Conservation (phyloP, 352 stramenopile species). For the Phytopythium chamaehyphon region DNA sequence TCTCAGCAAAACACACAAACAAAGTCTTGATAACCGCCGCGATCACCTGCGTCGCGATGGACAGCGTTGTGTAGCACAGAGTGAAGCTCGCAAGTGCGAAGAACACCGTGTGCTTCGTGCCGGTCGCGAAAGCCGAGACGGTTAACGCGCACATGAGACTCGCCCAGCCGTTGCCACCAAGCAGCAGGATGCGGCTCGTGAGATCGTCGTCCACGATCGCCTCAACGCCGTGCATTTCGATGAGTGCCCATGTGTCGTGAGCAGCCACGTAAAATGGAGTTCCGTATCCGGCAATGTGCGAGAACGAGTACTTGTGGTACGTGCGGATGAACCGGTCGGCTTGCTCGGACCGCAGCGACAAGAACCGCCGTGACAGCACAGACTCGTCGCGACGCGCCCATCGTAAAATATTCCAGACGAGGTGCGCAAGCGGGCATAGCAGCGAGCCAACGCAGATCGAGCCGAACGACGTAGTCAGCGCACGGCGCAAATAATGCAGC, state of each 20-base stretch:
- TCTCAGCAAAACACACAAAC: conserved; percentile 86
- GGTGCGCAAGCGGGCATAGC: conserved; percentile 66
- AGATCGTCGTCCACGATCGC: conserved; percentile 84
- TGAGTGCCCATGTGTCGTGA: conserved; percentile 70
- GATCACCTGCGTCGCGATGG: conserved; percentile 68
- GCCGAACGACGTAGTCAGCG: conserved; percentile 70
- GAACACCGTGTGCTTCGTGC: conserved; percentile 63
- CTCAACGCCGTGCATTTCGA: conserved; percentile 77
- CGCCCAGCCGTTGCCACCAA: conserved; percentile 75
- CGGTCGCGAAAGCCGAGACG: conserved; percentile 40
- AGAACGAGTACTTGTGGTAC: conserved; percentile 86
- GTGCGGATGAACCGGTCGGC: conserved; percentile 78
- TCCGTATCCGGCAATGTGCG: conserved; percentile 77
- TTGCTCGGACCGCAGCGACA: conserved; percentile 52
- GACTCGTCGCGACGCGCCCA: conserved; percentile 74
- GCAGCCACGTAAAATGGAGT: conserved; percentile 79
- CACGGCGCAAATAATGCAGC: conserved; percentile 57
- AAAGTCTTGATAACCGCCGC: conserved; percentile 80
- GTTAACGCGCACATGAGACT: conserved; percentile 71
- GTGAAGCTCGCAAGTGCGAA: conserved; percentile 73
- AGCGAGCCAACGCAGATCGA: conserved; percentile 84
- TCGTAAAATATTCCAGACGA: conserved; percentile 75
- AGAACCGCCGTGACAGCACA: conserved; percentile 50
- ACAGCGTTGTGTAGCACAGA: conserved; percentile 78
- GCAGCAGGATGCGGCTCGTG: conserved; percentile 70